Conservation (phyloP, 495 filamentous ascomycete species). For the Apodospora peruviana region DNA sequence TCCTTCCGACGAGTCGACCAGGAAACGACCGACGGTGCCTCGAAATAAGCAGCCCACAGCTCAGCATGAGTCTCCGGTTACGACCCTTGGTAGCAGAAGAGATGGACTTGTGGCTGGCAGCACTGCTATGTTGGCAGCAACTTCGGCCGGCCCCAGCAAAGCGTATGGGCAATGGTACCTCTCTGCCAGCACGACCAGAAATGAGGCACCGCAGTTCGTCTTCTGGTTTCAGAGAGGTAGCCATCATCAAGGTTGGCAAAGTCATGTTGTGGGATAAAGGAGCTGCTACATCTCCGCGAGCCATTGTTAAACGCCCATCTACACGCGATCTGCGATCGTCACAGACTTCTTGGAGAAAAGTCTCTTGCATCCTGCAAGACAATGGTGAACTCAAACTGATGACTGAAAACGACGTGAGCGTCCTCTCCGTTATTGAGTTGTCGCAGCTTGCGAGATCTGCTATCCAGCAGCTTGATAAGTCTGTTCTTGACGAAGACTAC, state of each 20-base stretch:
- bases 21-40: slow-evolving; percentile 69
- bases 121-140: slow-evolving; percentile 90
- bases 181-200: slow-evolving; percentile 45
- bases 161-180: slow-evolving; percentile 16
- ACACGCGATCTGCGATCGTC: slow-evolving; percentile 38
- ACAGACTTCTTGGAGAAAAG: slow-evolving; percentile 64
- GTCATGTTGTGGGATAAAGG: slow-evolving; percentile 85
- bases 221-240: slow-evolving; percentile 58
- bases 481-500: slow-evolving; percentile 90
- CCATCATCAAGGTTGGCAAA: slow-evolving; percentile 96
- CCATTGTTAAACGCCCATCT: slow-evolving; percentile 45
- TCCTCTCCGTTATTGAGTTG: slow-evolving; percentile 80
- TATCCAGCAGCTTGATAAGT: slow-evolving; percentile 80
- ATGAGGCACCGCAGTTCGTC: slow-evolving; percentile 66
- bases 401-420: slow-evolving; percentile 71
- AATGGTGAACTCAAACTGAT: slow-evolving; percentile 92
- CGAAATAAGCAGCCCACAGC: slow-evolving; percentile 67
- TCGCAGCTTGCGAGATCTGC: slow-evolving; percentile 83
- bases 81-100: slow-evolving; percentile 69
- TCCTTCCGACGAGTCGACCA: slow-evolving; percentile 58
- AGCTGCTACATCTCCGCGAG: slow-evolving; percentile 45
- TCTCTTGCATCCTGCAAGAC: slow-evolving; percentile 90
- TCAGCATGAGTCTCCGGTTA: slow-evolving; percentile 65
- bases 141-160: slow-evolving; percentile 53
- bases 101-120: slow-evolving; percentile 87